Evolutionary conservation across 2,329 filamentous ascomycete species (phyloP).

Genomic region (Pseudocercospora crystallina): DNA sequence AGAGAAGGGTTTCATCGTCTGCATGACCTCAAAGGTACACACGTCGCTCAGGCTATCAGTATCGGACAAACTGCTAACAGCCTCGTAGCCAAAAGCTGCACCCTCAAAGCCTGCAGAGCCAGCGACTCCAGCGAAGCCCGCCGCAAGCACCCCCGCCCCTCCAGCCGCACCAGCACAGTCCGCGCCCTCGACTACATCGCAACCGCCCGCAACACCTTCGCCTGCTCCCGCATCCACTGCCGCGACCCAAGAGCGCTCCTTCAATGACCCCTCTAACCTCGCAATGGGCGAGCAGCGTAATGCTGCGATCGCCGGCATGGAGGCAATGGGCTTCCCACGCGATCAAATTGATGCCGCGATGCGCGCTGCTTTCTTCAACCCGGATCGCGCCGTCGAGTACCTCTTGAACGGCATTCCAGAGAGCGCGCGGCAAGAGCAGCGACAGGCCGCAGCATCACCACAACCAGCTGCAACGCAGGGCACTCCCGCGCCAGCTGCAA

Average conservation of each 20-base stretch:
- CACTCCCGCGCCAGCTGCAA: constrained; percentile 40
- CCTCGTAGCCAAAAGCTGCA: constrained; percentile 66
- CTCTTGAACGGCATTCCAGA: constrained; percentile 91
- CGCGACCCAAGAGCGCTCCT: constrained; percentile 43
- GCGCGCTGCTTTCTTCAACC: constrained; percentile 95
- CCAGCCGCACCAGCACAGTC: constrained; percentile 60
- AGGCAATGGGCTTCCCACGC: constrained; percentile 92
- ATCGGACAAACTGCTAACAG: constrained; percentile 8
- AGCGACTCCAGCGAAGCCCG: constrained; percentile 55
- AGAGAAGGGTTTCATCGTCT: constrained; percentile 99
- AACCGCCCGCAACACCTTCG: constrained; percentile 52
- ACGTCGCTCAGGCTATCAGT: neutral
- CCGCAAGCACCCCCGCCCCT: constrained; percentile 37
- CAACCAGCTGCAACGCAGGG: constrained; percentile 22
- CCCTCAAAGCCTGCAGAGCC: constrained; percentile 51
- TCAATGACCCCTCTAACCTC: constrained; percentile 76
- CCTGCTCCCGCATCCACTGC: constrained; percentile 49
- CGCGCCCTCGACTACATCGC: constrained; percentile 49
- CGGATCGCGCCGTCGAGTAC: constrained; percentile 95
- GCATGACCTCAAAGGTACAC: constrained; percentile 90
- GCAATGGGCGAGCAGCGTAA: constrained; percentile 81
- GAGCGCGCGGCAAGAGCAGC: constrained; percentile 70
- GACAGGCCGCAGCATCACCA: constrained; percentile 45
- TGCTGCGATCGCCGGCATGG: constrained; percentile 86
- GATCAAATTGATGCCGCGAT: constrained; percentile 88